phyloP scores from a whole-genome alignment of 1,284 basidiomycete species.

The Papiliotrema nemorosa region DNA sequence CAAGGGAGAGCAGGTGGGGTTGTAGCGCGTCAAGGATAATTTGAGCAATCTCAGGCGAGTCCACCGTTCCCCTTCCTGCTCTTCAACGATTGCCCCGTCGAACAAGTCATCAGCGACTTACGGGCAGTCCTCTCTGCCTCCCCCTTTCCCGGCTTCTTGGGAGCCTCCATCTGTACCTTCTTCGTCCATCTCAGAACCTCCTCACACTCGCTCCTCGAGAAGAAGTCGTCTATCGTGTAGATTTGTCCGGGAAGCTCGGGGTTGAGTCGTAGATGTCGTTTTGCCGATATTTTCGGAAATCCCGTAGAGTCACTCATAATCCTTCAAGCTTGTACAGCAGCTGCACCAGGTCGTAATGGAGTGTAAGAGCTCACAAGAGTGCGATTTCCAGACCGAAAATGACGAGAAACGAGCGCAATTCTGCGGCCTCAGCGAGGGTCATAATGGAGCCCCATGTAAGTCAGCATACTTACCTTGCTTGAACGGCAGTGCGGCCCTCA shows the following conservation, averaged over 20 bases:
- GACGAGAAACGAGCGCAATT: too few relatives aligned
- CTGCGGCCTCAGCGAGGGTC: too few relatives aligned
- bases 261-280: constrained; percentile 1
- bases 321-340: neutral
- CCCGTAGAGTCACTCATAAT: neutral
- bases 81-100: neutral
- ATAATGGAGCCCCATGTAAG: too few relatives aligned
- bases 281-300: neutral
- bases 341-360: too few relatives aligned
- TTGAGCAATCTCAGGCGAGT: constrained; percentile 61
- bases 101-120: constrained; percentile 42
- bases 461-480: constrained; percentile 41
- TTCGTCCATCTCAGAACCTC: constrained; percentile 62
- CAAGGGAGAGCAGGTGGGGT: constrained; percentile 57
- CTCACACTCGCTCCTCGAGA: constrained; percentile 9
- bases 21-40: constrained; percentile 55
- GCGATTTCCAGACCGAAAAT: too few relatives aligned
- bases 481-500: constrained; percentile 30
- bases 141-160: constrained; percentile 70
- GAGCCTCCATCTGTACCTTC: constrained; percentile 58
- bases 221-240: constrained; percentile 56
- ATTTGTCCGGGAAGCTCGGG: constrained; percentile 53
- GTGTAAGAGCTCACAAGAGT: too few relatives aligned
- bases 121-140: constrained; percentile 72
- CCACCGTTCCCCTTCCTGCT: constrained; percentile 62